These are phyloP conservation scores for Dothistroma septosporum DNA, from an alignment of 2,329 filamentous ascomycete species.

Conservation along the genomic window DNA sequence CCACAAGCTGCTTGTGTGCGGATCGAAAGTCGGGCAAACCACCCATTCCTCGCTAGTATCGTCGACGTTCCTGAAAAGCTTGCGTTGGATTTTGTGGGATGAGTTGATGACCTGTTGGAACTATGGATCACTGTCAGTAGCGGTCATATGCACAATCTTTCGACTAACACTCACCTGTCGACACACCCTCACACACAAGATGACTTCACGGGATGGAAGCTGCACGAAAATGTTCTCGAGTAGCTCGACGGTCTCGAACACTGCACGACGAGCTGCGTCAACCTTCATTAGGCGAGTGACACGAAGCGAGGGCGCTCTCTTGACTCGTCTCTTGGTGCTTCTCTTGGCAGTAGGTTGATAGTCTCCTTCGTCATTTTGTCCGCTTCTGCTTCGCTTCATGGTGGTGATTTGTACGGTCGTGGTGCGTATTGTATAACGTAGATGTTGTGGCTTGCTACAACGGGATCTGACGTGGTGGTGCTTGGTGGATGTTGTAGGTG, in stretches of 20 bases:
- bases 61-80: not conserved
- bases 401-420: not conserved
- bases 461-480: not conserved
- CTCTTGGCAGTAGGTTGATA: not conserved
- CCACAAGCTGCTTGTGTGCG: not conserved
- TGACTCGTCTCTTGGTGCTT: not conserved
- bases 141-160: no score
- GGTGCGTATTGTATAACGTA: not conserved
- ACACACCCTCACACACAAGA: not conserved
- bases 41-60: not conserved
- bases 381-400: not conserved
- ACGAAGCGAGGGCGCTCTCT: not conserved
- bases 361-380: not conserved
- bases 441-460: not conserved
- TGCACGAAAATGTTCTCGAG: conserved; percentile 3
- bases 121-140: not conserved
- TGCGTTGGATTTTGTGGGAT: not conserved
- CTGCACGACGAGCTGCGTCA: not conserved
- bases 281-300: not conserved
- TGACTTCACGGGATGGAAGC: not conserved
- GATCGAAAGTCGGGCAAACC: not conserved
- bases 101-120: not conserved
- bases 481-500: not conserved
- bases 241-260: conserved; percentile 10
- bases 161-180: not conserved